A percentile compares a stretch with the other conserved stretches of the same genome.
Evolutionary conservation across 1,284 basidiomycete species (phyloP).

Genomic region (Ustilago hordei): DNA sequence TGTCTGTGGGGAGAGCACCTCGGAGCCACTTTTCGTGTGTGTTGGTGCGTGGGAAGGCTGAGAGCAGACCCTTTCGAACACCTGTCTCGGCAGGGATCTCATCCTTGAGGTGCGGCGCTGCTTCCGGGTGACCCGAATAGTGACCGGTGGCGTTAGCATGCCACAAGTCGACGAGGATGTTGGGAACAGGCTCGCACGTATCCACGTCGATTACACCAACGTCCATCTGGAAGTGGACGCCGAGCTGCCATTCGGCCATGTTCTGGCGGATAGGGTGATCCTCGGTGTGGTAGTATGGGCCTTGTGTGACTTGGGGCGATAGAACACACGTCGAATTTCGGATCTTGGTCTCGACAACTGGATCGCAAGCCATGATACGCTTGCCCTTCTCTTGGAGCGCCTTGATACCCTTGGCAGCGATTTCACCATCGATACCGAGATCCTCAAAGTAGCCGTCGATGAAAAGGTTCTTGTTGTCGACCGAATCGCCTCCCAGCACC

Average conservation of each 20-base stretch:
- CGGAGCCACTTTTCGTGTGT: constrained; percentile 74
- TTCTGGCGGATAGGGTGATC: constrained; percentile 73
- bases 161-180: constrained; percentile 81
- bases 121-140: constrained; percentile 72
- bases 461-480: constrained; percentile 68
- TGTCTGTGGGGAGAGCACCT: constrained; percentile 78
- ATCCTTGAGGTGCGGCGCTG: constrained; percentile 67
- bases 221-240: constrained; percentile 74
- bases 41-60: constrained; percentile 70
- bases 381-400: constrained; percentile 58
- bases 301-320: constrained; percentile 71
- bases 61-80: constrained; percentile 69
- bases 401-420: constrained; percentile 46
- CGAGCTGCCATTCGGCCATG: constrained; percentile 74
- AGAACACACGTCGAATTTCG: constrained; percentile 70
- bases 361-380: constrained; percentile 66
- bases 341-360: constrained; percentile 63
- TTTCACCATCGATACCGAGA: constrained; percentile 46
- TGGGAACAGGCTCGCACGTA: constrained; percentile 78
- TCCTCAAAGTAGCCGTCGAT: constrained; percentile 68
- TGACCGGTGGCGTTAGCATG: constrained; percentile 68
- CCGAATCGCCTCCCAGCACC: constrained; percentile 60
- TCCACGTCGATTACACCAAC: constrained; percentile 81
- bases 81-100: constrained; percentile 69
- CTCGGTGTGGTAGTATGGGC: constrained; percentile 72